These are phyloP conservation scores for Globisporangium canariense DNA, from an alignment of 352 stramenopile genomes.

Conservation along the genomic window DNA sequence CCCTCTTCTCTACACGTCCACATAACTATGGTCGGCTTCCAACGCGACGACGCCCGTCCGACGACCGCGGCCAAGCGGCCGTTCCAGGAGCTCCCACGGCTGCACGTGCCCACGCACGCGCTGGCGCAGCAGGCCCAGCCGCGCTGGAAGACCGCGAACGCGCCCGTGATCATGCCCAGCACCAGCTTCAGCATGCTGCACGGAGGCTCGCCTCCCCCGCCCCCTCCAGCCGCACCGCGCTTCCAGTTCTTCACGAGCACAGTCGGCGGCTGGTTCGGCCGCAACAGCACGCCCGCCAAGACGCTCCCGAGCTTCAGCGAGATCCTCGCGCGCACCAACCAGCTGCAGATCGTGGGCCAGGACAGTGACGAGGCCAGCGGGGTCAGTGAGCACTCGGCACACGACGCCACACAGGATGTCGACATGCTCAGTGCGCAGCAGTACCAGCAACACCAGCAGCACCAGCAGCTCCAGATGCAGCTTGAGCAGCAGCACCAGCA, in stretches of 20 bases:
- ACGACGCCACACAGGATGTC: conserved; percentile 20
- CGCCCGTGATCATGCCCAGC: conserved; percentile 26
- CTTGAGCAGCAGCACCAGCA: conserved; percentile 9
- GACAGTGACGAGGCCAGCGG: background rate
- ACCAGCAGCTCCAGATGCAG: conserved; percentile 2
- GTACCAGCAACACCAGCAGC: conserved; percentile 12
- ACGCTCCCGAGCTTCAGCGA: conserved; percentile 62
- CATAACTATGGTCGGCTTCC: conserved; percentile 3
- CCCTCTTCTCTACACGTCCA: background rate
- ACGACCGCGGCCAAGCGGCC: conserved; percentile 14
- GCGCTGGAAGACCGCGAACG: conserved; percentile 41
- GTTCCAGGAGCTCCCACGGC: conserved; percentile 64
- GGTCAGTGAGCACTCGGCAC: background rate
- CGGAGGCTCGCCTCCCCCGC: conserved; percentile 10
- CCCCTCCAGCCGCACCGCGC: conserved; percentile 21
- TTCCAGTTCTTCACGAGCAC: conserved; percentile 20
- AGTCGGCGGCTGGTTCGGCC: conserved; percentile 16
- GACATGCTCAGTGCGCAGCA: conserved; percentile 18
- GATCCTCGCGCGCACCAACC: conserved; percentile 61
- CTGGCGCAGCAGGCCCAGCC: conserved; percentile 48
- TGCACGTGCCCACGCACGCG: conserved; percentile 59
- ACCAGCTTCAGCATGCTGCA: conserved; percentile 16
- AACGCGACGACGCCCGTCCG: background rate
- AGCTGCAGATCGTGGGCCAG: conserved; percentile 52
- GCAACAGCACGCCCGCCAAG: conserved; percentile 23